Evolutionary conservation across 1,139 yeast species (phyloP), one percentile per base, ranked within the genome.

Genomic region (Diutina scorzettiae): DNA sequence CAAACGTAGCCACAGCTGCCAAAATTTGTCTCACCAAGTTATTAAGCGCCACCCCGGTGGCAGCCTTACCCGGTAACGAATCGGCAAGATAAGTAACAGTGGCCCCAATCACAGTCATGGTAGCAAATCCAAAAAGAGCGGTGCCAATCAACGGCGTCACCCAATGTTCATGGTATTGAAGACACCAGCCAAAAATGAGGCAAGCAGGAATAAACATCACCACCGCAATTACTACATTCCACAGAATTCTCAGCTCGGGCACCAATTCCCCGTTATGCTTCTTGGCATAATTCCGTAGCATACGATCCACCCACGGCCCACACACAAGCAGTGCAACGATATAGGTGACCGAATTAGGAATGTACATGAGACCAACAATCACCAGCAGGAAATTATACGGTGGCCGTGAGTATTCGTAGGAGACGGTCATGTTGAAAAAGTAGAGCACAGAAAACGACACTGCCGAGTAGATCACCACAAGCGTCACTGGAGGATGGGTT

Each of bases 41-140:
- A 53, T 83, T 85, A 44, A 86, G 58, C 0, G 95, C 95, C 37
- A 85, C 85, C 1, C 94, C 95, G 0, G 94, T 82, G 4, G 95
- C 89, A 32, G 95, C 95, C 51, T 81, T 71, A 0, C 95, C 95
- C 0, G 95, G 95, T 42, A 86, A 66, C 0, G 87, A 77, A 56
- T 86, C 95, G 2, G 86, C 89, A 45, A 86, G 62, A 55, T 84
- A 86, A 0, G 95, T 84, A 4, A 81, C 76, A 0, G 87, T 80
- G 7, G 85, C 77, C 1, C 94, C 93, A 49, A 84, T 83, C 6
- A 83, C 77, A 59, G 85, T 73, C 94, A 85, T 83, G 20, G 86
- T 77, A 0, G 91, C 83, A 54, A 81, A 76, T 0, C 96, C 96
- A 57, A 81, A 83, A 5, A 83, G 48, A 1, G 89, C 84, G 3